phyloP scores from a whole-genome alignment of 371 early-diverging fungal species.

The Haplosporangium sp. region DNA sequence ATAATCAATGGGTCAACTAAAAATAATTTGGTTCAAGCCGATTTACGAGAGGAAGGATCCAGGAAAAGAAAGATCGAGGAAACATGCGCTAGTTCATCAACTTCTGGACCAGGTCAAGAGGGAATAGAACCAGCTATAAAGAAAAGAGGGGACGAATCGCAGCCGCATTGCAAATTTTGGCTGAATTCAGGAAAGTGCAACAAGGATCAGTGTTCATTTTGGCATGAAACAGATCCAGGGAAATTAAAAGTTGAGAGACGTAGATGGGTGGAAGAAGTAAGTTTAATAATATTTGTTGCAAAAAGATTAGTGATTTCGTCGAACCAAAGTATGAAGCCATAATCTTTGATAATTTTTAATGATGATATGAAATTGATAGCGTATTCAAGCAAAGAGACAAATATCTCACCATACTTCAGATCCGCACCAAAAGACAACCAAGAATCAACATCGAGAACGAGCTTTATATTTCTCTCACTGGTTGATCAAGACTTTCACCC shows the following conservation, averaged over 20 bases:
- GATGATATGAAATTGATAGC: slow-evolving; percentile 12
- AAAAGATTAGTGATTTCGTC: background rate
- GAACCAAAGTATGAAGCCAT: background rate
- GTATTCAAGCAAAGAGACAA: slow-evolving; percentile 54
- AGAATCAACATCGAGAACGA: slow-evolving; percentile 66
- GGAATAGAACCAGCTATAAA: background rate
- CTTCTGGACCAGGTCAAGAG: slow-evolving; percentile 3
- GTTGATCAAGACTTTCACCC: slow-evolving; percentile 60
- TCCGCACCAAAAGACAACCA: slow-evolving; percentile 60
- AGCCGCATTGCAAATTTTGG: slow-evolving; percentile 67
- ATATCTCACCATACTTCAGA: slow-evolving; percentile 62
- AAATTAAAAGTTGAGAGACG: slow-evolving; percentile 41
- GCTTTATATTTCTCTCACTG: slow-evolving; percentile 67
- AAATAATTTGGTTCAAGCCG: slow-evolving; percentile 15
- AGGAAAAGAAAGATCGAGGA: slow-evolving; percentile 30
- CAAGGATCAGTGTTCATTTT: slow-evolving; percentile 58
- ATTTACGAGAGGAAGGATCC: slow-evolving; percentile 22
- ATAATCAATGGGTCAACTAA: slow-evolving; percentile 31
- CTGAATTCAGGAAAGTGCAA: slow-evolving; percentile 64
- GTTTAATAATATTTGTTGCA: background rate
- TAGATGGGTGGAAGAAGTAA: slow-evolving; percentile 63
- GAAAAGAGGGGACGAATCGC: slow-evolving; percentile 28
- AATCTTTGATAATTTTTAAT: background rate
- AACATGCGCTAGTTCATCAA: slow-evolving; percentile 3
- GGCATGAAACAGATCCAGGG: slow-evolving; percentile 57